Conservation (phyloP, 148 eudicot genomes). For the Camellia sinensis region DNA sequence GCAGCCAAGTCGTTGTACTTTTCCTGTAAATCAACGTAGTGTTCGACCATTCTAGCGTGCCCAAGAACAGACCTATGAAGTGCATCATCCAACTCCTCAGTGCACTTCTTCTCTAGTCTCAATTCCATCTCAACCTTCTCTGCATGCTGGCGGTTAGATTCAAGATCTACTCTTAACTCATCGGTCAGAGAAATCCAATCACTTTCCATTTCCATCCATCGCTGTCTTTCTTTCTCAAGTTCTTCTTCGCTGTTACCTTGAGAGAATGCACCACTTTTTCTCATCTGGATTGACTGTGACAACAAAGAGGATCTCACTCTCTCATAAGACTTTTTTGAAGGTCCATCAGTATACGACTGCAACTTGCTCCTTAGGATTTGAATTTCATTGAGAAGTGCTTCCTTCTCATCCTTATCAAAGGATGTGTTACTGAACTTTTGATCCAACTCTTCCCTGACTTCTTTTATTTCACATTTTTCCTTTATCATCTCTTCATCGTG, state of each 20-base stretch:
- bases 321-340: conserved; percentile 56
- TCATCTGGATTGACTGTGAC: too few species aligned
- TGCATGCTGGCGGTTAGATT: conserved; percentile 59
- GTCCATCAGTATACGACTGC: conserved; percentile 41
- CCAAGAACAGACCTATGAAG: conserved; percentile 67
- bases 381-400: conserved; percentile 77
- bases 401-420: conserved; percentile 63
- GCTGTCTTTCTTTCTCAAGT: conserved; percentile 71
- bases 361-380: conserved; percentile 60
- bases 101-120: conserved; percentile 61
- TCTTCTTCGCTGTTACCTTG: conserved; percentile 52
- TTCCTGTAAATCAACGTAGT: conserved; percentile 83
- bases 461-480: conserved; percentile 58
- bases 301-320: conserved; percentile 48
- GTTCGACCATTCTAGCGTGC: conserved; percentile 85
- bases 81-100: conserved; percentile 87
- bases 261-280: too few species aligned
- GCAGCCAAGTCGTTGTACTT: conserved; percentile 65
- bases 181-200: conserved; percentile 97
- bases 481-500: conserved; percentile 47
- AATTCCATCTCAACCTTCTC: conserved; percentile 71
- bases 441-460: conserved; percentile 35
- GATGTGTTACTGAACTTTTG: conserved; percentile 19
- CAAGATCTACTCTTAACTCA: conserved; percentile 80
- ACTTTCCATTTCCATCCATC: conserved; percentile 99